A percentile compares a stretch with the other conserved stretches of the same genome.
phyloP scores from a whole-genome alignment of 1,139 yeast species.

The Dujonia santamariae region DNA sequence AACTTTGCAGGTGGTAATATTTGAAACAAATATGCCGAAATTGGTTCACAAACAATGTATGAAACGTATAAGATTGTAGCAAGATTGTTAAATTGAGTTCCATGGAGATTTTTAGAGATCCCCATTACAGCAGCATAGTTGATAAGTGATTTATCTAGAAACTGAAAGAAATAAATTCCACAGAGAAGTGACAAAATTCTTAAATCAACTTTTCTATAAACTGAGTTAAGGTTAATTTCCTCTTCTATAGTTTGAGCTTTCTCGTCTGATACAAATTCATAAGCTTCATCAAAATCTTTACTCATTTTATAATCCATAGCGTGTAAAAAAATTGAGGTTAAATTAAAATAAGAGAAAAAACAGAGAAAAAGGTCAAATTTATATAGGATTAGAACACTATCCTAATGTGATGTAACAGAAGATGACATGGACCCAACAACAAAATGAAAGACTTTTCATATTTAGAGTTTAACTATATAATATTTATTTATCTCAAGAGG shows the following conservation, averaged over 20 bases:
- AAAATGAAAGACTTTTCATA: too few species aligned
- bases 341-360: too few species aligned
- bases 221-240: not conserved
- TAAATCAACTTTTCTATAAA: conserved; percentile 24
- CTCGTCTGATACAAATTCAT: conserved; percentile 5
- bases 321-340: too few species aligned
- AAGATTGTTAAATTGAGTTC: conserved; percentile 39
- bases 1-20: conserved; percentile 37
- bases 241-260: not conserved
- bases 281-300: conserved; percentile 8
- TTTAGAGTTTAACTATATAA: too few species aligned
- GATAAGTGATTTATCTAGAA: conserved; percentile 41
- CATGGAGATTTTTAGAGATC: conserved; percentile 31
- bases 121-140: conserved; percentile 55
- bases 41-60: conserved; percentile 46
- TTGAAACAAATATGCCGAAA: conserved; percentile 36
- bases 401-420: too few species aligned
- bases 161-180: conserved; percentile 41
- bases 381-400: too few species aligned
- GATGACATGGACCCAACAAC: too few species aligned
- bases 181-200: conserved; percentile 33
- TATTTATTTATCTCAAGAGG: too few species aligned
- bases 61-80: conserved; percentile 45
- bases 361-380: too few species aligned
- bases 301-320: too few species aligned